These are phyloP conservation scores for Lactuca saligna DNA, from an alignment of 129 eudicot species.

Conservation along the genomic window DNA sequence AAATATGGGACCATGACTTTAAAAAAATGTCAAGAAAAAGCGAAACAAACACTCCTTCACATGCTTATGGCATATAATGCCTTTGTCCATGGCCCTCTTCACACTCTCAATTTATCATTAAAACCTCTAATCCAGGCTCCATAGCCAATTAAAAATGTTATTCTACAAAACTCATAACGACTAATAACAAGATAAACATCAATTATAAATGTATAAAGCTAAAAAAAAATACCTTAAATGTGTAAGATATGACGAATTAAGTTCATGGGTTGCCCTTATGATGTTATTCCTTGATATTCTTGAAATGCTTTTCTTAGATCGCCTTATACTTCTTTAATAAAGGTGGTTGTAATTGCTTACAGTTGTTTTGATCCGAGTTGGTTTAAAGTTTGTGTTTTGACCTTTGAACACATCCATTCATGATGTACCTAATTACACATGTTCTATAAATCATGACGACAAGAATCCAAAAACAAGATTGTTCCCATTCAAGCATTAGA, in stretches of 20 bases:
- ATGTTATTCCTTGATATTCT: no score
- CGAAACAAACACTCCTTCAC: slow-evolving; percentile 31
- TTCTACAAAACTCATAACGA: neutral
- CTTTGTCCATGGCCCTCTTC: slow-evolving; percentile 17
- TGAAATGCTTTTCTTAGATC: no score
- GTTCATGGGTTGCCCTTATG: no score
- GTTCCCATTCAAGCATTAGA: neutral
- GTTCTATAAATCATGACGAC: no score
- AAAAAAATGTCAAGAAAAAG: slow-evolving; percentile 31
- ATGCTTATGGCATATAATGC: slow-evolving; percentile 17
- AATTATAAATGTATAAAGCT: neutral
- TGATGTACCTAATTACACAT: no score
- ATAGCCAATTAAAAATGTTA: neutral
- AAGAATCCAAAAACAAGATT: no score
- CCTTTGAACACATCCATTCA: no score
- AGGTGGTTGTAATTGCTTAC: no score
- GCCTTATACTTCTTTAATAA: no score
- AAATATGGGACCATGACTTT: slow-evolving; percentile 31
- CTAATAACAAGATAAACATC: neutral
- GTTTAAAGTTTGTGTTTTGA: no score
- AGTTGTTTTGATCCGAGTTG: no score
- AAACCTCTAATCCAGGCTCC: slow-evolving; percentile 2
- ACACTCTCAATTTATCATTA: slow-evolving; percentile 5
- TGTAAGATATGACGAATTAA: neutral
- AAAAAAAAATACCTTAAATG: neutral